Conservation (phyloP, 148 eudicot genomes). For the Vaccinium macrocarpon region DNA sequence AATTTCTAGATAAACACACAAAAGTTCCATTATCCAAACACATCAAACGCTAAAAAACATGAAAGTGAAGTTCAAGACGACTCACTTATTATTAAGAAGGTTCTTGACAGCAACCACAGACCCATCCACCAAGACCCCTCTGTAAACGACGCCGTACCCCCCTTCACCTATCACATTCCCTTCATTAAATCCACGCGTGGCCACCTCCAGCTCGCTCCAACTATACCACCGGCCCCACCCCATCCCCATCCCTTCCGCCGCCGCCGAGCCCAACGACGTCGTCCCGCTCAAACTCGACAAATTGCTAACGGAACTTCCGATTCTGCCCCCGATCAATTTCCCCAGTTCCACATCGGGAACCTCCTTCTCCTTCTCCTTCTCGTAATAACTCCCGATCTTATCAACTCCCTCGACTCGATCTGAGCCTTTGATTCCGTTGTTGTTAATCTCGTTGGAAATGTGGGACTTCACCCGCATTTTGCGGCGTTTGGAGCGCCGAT, state of each 20-base stretch:
- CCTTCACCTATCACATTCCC: conserved; percentile 91
- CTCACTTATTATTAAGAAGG: conserved; percentile 79
- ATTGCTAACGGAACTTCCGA: neutral
- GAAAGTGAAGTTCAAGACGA: neutral
- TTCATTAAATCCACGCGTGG: conserved; percentile 60
- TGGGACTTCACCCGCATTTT: too few species aligned
- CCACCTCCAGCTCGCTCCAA: conserved; percentile 67
- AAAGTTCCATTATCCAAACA: too few species aligned
- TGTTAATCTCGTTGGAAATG: too few species aligned
- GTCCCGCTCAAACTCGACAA: neutral
- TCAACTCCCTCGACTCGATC: neutral
- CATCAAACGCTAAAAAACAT: neutral
- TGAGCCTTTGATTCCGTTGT: neutral
- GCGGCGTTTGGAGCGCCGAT: neutral
- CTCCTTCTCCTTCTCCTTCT: neutral
- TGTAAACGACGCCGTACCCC: conserved; percentile 81
- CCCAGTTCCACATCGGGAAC: neutral
- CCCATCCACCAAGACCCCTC: conserved; percentile 70
- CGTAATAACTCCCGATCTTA: neutral
- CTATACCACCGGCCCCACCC: conserved; percentile 96
- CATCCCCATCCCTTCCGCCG: conserved; percentile 41
- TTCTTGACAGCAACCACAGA: conserved; percentile 83
- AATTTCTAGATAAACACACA: neutral
- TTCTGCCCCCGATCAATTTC: neutral
- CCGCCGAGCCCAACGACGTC: conserved; percentile 11